These are phyloP conservation scores for Lentinula sp. DNA, from an alignment of 768 basidiomycete species.

Conservation along the genomic window DNA sequence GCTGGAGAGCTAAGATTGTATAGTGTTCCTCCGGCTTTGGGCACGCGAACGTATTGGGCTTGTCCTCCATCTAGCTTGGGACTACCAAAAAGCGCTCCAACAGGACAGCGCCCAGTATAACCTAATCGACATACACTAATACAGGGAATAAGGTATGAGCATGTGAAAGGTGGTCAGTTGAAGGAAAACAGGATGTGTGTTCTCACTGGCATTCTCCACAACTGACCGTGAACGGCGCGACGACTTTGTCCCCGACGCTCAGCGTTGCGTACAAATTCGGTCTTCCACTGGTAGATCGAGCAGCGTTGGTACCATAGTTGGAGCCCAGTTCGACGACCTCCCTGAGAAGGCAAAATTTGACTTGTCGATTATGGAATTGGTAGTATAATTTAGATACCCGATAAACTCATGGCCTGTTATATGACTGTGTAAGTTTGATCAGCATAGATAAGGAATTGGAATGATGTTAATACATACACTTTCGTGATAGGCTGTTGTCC, in stretches of 20 bases:
- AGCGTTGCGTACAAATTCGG: slow-evolving; percentile 60
- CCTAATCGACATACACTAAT: slow-evolving; percentile 66
- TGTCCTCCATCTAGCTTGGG: slow-evolving; percentile 66
- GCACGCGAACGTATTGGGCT: slow-evolving; percentile 75
- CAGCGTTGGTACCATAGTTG: slow-evolving; percentile 37
- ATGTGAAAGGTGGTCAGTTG: background rate
- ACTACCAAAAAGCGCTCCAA: slow-evolving; percentile 60
- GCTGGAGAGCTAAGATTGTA: slow-evolving; percentile 52
- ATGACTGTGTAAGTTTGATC: slow-evolving; percentile 31
- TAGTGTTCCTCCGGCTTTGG: slow-evolving; percentile 74
- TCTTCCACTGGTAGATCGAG: slow-evolving; percentile 30
- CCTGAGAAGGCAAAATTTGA: background rate
- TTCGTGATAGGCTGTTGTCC: slow-evolving; percentile 49
- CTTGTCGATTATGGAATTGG: background rate
- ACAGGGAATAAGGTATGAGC: background rate
- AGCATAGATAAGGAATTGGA: background rate
- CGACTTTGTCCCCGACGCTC: slow-evolving; percentile 68
- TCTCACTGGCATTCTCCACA: slow-evolving; percentile 84
- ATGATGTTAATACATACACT: slow-evolving; percentile 34
- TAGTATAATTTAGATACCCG: slow-evolving; percentile 25
- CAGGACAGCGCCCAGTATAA: slow-evolving; percentile 63
- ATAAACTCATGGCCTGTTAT: slow-evolving; percentile 76
- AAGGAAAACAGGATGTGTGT: background rate
- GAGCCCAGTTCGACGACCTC: slow-evolving; percentile 63
- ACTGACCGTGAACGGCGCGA: slow-evolving; percentile 76